Conservation (phyloP, 176 grass and related monocot genomes). For the Poa pratensis region DNA sequence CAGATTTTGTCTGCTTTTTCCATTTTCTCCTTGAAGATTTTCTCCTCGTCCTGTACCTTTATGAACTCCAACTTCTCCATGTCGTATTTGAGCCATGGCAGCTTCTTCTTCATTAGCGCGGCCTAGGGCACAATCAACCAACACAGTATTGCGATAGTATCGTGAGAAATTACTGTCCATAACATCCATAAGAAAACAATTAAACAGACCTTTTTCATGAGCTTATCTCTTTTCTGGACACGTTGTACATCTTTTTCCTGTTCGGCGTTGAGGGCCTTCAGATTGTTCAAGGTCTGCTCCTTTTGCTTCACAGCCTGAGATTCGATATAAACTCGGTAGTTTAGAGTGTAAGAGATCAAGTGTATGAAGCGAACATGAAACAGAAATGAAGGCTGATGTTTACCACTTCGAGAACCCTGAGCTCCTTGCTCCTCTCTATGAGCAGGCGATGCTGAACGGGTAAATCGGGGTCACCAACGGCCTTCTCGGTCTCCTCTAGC, state of each 20-base stretch:
- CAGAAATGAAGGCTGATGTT: conserved; percentile 5
- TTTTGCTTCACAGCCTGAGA: conserved; percentile 72
- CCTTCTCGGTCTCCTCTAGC: conserved; percentile 92
- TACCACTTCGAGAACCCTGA: conserved; percentile 84
- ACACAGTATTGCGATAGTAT: background rate
- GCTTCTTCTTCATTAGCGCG: conserved; percentile 85
- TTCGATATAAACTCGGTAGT: background rate
- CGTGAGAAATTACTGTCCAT: background rate
- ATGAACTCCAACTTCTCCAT: conserved; percentile 60
- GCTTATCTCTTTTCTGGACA: conserved; percentile 65
- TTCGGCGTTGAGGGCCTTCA: conserved; percentile 80
- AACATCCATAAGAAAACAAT: background rate
- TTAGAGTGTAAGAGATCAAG: conserved; percentile 14
- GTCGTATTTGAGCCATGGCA: conserved; percentile 86
- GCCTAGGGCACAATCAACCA: conserved; percentile 49
- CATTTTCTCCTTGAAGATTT: conserved; percentile 59
- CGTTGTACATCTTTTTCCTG: conserved; percentile 89
- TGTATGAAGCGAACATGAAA: background rate
- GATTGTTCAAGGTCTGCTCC: conserved; percentile 69
- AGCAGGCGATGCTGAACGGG: conserved; percentile 75
- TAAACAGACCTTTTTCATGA: conserved; percentile 54
- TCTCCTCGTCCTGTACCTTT: conserved; percentile 59
- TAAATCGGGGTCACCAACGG: conserved; percentile 76
- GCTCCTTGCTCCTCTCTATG: conserved; percentile 63
- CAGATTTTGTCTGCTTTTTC: conserved; percentile 67